Base-by-base conservation (phyloP, 2,329 filamentous ascomycete genomes). In the Alternaria novae-zelandiae region DNA sequence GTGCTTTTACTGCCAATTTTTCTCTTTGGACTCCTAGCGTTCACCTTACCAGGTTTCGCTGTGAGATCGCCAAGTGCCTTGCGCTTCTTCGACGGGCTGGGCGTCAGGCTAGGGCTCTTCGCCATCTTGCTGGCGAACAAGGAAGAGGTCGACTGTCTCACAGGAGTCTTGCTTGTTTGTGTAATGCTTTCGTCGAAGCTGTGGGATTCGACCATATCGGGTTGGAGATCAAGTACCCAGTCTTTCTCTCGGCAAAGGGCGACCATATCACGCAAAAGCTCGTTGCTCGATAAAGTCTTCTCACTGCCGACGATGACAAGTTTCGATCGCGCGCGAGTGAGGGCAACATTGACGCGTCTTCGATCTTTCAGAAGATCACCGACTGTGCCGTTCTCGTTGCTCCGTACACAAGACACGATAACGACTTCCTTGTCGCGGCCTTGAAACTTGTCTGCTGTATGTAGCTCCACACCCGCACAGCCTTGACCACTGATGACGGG, bases 401-500 rank as follows among this genome's bases (percentile, higher is more conserved):
- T 95, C 28, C 96, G 88, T 13, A 98, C 96, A 28, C 97, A 90
- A 59, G 89, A 93, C 9, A 99, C 86, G 13, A 99, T 88, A 1
- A 98, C 88, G 3, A 97, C 90, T 75, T 97, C 94, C 78, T 99
- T 99, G 81, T 99, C 96, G 10, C 96, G 88, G 7, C 96, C 96
- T 78, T 99, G 96, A 80, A 97, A 99, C 47, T 95, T 93, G 81
- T 99, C 96, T 4, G 96, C 94, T 0, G 96, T 98, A 80, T 99
- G 94, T 86, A 98, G 94, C 80, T 99, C 96, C 2, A 99, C 89
- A n/a, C 65, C 72, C 7, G 73, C 65, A 10, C 63, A 62, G 2
- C 62, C 64, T 17, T 68, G 60, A n/a, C 67, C 61, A 15, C 53
- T 65, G 12, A 63, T 63, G 1, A 49, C 57, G 21, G 70, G 59